Percentiles rank a stretch among this genome's conserved stretches.
Evolutionary conservation across 441 rosid species (phyloP).

Genomic region (Hypseocharis bilobata): DNA sequence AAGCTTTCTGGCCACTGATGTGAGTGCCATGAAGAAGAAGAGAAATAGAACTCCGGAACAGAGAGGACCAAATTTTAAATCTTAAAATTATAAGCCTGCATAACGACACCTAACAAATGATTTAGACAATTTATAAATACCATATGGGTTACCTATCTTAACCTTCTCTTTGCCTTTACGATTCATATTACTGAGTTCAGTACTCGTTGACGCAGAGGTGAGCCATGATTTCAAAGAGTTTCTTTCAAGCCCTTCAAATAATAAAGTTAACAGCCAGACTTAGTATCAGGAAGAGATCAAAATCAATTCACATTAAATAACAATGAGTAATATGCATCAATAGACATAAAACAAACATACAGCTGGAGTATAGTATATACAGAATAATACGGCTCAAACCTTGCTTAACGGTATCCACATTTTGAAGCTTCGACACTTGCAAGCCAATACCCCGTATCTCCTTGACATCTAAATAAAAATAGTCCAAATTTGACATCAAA

Average conservation of each 20-base stretch:
- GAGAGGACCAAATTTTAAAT: not conserved
- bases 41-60: not conserved
- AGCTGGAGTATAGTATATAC: not conserved
- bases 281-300: conserved; percentile 9
- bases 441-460: conserved; percentile 93
- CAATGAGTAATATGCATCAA: not conserved
- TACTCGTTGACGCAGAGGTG: conserved; percentile 39
- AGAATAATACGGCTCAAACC: conserved; percentile 30
- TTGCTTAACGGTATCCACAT: conserved; percentile 47
- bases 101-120: conserved; percentile 1
- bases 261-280: conserved; percentile 19
- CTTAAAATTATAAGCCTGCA: not conserved
- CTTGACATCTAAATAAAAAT: conserved; percentile 44
- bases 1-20: too few species aligned
- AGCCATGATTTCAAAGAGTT: conserved; percentile 70
- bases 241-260: conserved; percentile 45
- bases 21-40: not conserved
- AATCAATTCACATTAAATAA: not conserved
- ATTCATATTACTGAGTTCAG: conserved; percentile 26
- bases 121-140: not conserved
- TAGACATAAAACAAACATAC: not conserved
- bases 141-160: conserved; percentile 35
- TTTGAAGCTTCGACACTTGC: conserved; percentile 88
- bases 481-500: conserved; percentile 8
- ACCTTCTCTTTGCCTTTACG: conserved; percentile 24